Base-by-base conservation (phyloP, 2,329 filamentous ascomycete genomes). In the Fusarium phyllophilum region DNA sequence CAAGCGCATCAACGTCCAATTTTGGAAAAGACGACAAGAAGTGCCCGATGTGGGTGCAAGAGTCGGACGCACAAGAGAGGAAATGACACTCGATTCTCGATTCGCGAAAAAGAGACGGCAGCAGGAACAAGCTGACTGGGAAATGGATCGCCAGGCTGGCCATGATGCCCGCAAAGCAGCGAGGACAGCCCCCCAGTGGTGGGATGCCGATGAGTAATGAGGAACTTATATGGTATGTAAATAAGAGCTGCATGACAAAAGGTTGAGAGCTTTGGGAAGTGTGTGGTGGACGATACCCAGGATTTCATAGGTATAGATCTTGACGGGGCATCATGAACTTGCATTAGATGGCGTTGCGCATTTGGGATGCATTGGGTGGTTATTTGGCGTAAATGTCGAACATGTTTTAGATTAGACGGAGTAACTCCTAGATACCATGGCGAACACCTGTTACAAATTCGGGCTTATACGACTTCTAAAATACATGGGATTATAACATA, bases 21-120 rank as follows among this genome's bases (percentile, higher is more conserved):
- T 68, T 63, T 77, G 74, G 75, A 63, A 51, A 34, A 56, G 56
- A 38, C 34, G 58, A 24, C 24, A 55, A 14, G 31, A 24, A 22
- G 33, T 52, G 20, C 55, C 73, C 9, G 75, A 69, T 31, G 72
- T 49, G 3, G 63, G 73, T 36, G 72, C 70, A 45, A 70, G 71
- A 52, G 82, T 76, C 2, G 87, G 88, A 18, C 83, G 85, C 45
- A 87, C 86, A 13, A 81, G 86, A 56, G 87, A 89, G 68, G 87
- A 89, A 75, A 85, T 88, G 84, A 81, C 84, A 17, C 81, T 86
- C 49, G 87, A 90, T 64, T 85, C 86, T 6, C 80, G 83, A 65
- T 80, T 83, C 24, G 88, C 88, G 15, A 83, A 86, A 64, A 78
- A 80, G 64, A 81, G 89, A 49, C 81, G 88, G 38, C 84, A 88